A percentile compares a stretch with the other conserved stretches of the same genome.
phyloP scores from a whole-genome alignment of 2,329 filamentous ascomycete genomes.

The Ophiostoma himal-ulmi region DNA sequence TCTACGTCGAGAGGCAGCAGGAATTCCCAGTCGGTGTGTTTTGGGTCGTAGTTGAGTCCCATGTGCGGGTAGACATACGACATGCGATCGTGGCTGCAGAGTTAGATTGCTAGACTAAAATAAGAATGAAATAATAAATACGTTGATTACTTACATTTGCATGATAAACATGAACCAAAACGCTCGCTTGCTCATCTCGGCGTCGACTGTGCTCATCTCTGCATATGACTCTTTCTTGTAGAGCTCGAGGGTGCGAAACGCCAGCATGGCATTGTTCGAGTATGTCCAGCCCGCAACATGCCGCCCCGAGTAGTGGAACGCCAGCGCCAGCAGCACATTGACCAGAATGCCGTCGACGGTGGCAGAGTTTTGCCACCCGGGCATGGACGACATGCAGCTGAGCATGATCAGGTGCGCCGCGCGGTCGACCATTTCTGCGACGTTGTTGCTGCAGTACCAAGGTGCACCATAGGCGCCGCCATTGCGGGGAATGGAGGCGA shows the following conservation, averaged over 20 bases:
- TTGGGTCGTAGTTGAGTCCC: slow-evolving; percentile 26
- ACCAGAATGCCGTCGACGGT: slow-evolving; percentile 14
- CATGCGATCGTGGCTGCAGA: slow-evolving; percentile 25
- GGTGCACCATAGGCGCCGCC: slow-evolving; percentile 23
- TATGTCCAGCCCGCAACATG: slow-evolving; percentile 12
- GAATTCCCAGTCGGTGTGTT: slow-evolving; percentile 28
- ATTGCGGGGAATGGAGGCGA: slow-evolving; percentile 27
- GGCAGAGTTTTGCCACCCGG: slow-evolving; percentile 1
- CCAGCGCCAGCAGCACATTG: slow-evolving; percentile 13
- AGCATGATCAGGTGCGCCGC: slow-evolving; percentile 15
- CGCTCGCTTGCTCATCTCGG: slow-evolving; percentile 28
- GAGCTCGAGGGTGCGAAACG: slow-evolving; percentile 12
- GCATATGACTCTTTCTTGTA: slow-evolving; percentile 15
- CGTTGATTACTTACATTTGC: slow-evolving; percentile 23
- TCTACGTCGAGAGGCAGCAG: slow-evolving; percentile 26
- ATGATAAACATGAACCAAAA: slow-evolving; percentile 30
- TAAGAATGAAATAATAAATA: neutral
- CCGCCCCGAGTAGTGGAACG: slow-evolving; percentile 13
- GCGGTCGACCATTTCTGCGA: slow-evolving; percentile 16
- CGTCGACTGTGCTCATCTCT: slow-evolving; percentile 13
- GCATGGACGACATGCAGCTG: slow-evolving; percentile 10
- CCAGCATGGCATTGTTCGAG: slow-evolving; percentile 15
- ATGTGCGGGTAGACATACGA: slow-evolving; percentile 25
- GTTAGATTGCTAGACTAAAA: neutral
- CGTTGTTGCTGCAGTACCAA: slow-evolving; percentile 9